Evolutionary conservation across 192 early-diverging fungal genomes (phyloP), one percentile per base, ranked within the genome.

Genomic region (Umbelopsis ramanniana): DNA sequence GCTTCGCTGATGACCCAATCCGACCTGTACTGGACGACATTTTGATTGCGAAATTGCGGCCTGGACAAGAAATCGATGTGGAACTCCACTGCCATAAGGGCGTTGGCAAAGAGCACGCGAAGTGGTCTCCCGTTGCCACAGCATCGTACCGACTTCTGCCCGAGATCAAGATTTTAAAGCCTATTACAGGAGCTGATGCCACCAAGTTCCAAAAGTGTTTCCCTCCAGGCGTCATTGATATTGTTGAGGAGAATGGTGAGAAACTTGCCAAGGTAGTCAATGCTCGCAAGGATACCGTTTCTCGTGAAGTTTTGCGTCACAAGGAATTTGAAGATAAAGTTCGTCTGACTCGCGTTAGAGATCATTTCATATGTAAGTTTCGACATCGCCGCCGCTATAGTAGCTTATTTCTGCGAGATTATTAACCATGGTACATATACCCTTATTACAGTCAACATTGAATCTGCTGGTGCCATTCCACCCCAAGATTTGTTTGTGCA

Each of bases 121-220:
- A 99, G 72, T 99, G 91, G 86, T 97, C 96, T 5, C 97, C 97
- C 11, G 96, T 97, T 76, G 95, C 94, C 4, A 97, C 96, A 3
- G 97, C 96, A 4, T 93, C 95, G 26, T 99, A 99, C 79, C 89
- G 97, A 24, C 81, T 99, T 60, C 82, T 99, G 40, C 97, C 97
- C 5, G 92, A 96, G 45, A 99, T 99, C 67, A 83, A 88, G 68
- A 88, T 99, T 66, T 81, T 92, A 52, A 77, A 91, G 52, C 92
- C 92, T 46, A 98, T 99, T 72, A 87, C 83, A 1, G 95, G 93
- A 43, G 91, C 95, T 35, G 85, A 86, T 47, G 96, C 96, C 0
- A 82, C 89, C 55, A 89, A 91, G 75, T 95, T 99, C 82, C 81
- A 89, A 60, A 77, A 82, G 35, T 98, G 96, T 81, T 99, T 99